Conservation (phyloP, 2,329 filamentous ascomycete species). For the Xylariaceae sp. region DNA sequence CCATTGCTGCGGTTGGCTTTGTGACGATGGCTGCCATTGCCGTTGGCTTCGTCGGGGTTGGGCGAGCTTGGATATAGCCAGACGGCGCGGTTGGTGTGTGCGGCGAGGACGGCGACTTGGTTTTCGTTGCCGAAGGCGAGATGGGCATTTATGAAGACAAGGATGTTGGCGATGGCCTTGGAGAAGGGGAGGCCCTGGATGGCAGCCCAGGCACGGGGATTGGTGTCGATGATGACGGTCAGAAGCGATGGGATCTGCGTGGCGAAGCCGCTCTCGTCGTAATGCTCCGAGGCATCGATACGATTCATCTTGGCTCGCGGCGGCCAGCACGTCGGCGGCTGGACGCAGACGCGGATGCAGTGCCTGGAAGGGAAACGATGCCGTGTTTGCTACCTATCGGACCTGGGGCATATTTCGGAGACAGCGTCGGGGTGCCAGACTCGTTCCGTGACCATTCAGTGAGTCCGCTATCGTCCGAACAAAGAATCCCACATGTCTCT, state of each 20-base stretch:
- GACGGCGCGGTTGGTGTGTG: slow-evolving; percentile 77
- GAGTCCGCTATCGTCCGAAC: too few relatives aligned
- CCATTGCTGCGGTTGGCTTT: too few relatives aligned
- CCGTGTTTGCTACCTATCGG: too few relatives aligned
- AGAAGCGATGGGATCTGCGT: slow-evolving; percentile 73
- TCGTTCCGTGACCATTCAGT: too few relatives aligned
- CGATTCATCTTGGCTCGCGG: slow-evolving; percentile 44
- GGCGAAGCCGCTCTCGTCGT: slow-evolving; percentile 47
- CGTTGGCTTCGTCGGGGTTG: slow-evolving; percentile 29
- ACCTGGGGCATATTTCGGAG: too few relatives aligned
- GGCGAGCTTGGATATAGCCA: slow-evolving; percentile 76
- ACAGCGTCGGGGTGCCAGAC: too few relatives aligned
- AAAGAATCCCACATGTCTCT: too few relatives aligned
- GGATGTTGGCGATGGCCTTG: slow-evolving; percentile 77
- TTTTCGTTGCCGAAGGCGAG: slow-evolving; percentile 91
- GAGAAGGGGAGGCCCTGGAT: slow-evolving; percentile 74
- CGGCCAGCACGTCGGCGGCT: background rate
- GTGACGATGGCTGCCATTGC: slow-evolving; percentile 4
- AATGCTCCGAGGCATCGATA: slow-evolving; percentile 58
- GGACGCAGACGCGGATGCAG: background rate
- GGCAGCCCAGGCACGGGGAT: slow-evolving; percentile 87
- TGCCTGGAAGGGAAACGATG: background rate
- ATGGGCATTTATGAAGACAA: slow-evolving; percentile 96
- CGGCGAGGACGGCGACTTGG: slow-evolving; percentile 85
- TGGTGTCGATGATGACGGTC: slow-evolving; percentile 90